A percentile compares a stretch with the other conserved stretches of the same genome.
These are phyloP conservation scores for Nematocida sp. DNA, from an alignment of 371 early-diverging fungal genomes.

Conservation along the genomic window DNA sequence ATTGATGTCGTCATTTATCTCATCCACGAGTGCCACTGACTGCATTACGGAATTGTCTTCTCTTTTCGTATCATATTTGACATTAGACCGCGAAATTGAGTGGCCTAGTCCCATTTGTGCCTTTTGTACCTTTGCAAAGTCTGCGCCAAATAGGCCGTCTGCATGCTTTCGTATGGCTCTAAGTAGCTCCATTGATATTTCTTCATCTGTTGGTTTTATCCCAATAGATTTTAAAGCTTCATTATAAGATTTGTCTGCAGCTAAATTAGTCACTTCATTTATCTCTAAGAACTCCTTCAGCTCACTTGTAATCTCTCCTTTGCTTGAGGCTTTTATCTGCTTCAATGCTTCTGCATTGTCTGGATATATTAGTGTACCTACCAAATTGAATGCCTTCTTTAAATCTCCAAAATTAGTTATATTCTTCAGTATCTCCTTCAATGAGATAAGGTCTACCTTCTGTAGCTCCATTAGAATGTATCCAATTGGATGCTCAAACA, in stretches of 20 bases:
- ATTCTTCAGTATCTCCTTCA: slow-evolving; percentile 7
- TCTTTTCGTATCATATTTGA: slow-evolving; percentile 34
- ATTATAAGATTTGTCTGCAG: slow-evolving; percentile 41
- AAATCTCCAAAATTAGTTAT: slow-evolving; percentile 18
- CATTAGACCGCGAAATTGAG: slow-evolving; percentile 28
- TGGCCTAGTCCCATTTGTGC: slow-evolving; percentile 31
- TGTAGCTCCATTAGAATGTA: slow-evolving; percentile 27
- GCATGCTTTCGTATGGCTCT: slow-evolving; percentile 25
- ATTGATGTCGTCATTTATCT: slow-evolving; percentile 86
- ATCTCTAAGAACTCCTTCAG: slow-evolving; percentile 36
- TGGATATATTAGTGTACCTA: slow-evolving; percentile 3
- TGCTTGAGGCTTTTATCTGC: slow-evolving; percentile 6
- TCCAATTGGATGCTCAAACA: slow-evolving; percentile 46
- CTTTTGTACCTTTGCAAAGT: background rate
- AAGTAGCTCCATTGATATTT: slow-evolving; percentile 24
- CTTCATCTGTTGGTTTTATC: slow-evolving; percentile 23
- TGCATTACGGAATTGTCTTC: slow-evolving; percentile 85
- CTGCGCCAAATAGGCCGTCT: slow-evolving; percentile 8
- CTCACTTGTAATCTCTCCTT: slow-evolving; percentile 23
- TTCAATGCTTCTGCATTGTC: slow-evolving; percentile 11
- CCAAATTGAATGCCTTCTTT: slow-evolving; percentile 22
- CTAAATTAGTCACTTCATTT: slow-evolving; percentile 14
- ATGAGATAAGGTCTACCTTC: background rate
- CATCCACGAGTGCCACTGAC: slow-evolving; percentile 79
- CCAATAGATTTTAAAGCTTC: slow-evolving; percentile 14